Evolutionary conservation across 2,329 filamentous ascomycete genomes (phyloP), one percentile per base, ranked within the genome.

Genomic region (Neonectria ditissima): DNA sequence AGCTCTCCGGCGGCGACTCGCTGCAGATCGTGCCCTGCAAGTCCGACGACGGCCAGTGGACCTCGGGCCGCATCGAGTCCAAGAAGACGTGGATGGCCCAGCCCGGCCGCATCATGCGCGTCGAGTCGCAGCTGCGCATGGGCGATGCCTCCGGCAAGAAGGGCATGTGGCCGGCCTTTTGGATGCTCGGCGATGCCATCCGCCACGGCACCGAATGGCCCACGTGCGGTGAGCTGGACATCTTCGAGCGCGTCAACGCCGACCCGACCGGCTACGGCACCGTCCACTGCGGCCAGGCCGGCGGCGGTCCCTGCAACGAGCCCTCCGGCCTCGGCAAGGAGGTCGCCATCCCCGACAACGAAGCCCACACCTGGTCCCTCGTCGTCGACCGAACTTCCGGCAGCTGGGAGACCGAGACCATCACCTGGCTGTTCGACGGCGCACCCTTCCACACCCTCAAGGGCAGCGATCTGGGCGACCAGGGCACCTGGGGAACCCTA

Each of bases 91-190:
- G 82, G 76, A 80, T 79, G 2, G 82, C 84, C 0, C 47, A 74
- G 16, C 72, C 78, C 1, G 81, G 81, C 51, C 74, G 75, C 34
- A 68, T 73, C 50, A 83, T 83, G 39, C 71, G 82, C 32, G 78
- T 80, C 51, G 81, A 86, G 73, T 80, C 80, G 10, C 74, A 74
- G 44, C 75, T 86, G 56, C 80, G 83, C 8, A 82, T 83, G 64
- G 84, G 84, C 32, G 56, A 74, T 11, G 61, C 72, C 16, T 66
- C 66, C 30, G 76, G 78, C 52, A 84, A 84, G 75, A 78, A 82
- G 67, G 84, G 84, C 13, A 77, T 86, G 66, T 86, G 84, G 84
- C 83, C 84, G 2, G 84, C 84, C 4, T 86, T 86, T 69, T 86
- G 84, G 84, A 75, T 84, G 56, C 79, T 86, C 1, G 84, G 84